Base-by-base conservation (phyloP, 2,329 filamentous ascomycete genomes). In the Arthrobotrys conoides region DNA sequence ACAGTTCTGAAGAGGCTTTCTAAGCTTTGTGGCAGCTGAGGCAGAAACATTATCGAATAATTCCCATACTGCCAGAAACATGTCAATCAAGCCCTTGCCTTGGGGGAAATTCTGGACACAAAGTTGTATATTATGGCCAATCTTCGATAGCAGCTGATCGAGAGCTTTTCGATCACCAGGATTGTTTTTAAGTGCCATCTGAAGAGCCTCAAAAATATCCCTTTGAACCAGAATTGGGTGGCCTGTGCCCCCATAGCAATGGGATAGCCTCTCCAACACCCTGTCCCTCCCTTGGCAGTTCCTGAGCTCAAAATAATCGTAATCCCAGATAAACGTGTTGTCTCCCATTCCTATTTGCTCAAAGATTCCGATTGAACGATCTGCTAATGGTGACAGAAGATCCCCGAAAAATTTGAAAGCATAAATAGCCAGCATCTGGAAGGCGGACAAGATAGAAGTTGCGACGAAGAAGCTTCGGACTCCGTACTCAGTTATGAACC, bases 321-420 rank as follows among this genome's bases (percentile, higher is more conserved):
- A 16, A 33, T 27, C 16, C n/a, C 12, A 18, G 24, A 6, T n/a
- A 3, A 3, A 38, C 9, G 36, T 10, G 36, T n/a, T 46, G 14
- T 18, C 22, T 33, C 27, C 27, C 27, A 71, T 71, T 18, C 59
- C 68, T 5, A 71, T 57, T 1, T 9, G 8, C 16, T 71, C 41
- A 14, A 65, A 57, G 5, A 57, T 65, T 48, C 38, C 0, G 1
- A 71, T 24, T 18, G 33, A 22, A 3, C 0, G 6, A 12, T 44
- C 18, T 5, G 20, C 33, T 3, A 61, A 24, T 41, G 24, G 18
- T 3, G 33, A 24, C 14, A 61, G 9, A 9, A 5, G 4, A 6
- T 22, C 16, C 14, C n/a, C 9, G 55, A 41, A 22, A 16, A 44
- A 18, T 3, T 9, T 8, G 33, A 16, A 16, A 24, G 16, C 4